Conservation (phyloP, 192 early-diverging fungal genomes). For the Coemansia sp. region DNA sequence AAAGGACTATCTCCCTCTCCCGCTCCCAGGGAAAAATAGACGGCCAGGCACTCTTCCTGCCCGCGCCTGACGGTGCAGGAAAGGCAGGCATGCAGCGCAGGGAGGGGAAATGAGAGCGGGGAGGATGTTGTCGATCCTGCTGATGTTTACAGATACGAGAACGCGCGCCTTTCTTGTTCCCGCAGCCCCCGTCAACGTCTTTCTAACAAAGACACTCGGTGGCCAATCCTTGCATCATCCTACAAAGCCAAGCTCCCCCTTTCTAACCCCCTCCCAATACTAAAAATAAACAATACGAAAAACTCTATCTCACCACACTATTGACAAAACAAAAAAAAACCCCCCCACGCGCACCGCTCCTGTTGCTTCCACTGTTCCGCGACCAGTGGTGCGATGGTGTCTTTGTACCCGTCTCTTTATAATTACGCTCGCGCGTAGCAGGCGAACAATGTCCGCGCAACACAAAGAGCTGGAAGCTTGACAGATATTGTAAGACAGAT, state of each 20-base stretch:
- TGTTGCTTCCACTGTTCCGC: neutral
- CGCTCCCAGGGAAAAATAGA: neutral
- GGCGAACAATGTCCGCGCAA: neutral
- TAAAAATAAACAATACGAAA: slow-evolving; percentile 8
- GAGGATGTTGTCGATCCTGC: neutral
- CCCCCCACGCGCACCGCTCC: neutral
- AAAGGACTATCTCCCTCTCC: neutral
- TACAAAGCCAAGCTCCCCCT: slow-evolving; percentile 1
- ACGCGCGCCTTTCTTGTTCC: neutral
- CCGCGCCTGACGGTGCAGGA: neutral
- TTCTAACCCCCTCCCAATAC: neutral
- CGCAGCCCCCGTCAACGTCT: neutral
- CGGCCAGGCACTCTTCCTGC: neutral
- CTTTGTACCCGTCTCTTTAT: neutral
- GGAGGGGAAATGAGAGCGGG: neutral
- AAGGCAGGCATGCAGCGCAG: slow-evolving; percentile 13
- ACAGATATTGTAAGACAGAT: slow-evolving; percentile 4
- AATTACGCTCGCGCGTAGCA: neutral
- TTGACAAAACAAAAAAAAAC: neutral
- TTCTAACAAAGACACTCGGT: slow-evolving; percentile 5
- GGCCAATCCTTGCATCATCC: slow-evolving; percentile 8
- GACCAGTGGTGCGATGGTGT: neutral
- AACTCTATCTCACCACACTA: slow-evolving; percentile 6
- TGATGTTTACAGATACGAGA: slow-evolving; percentile 7
- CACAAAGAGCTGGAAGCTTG: neutral